Base-by-base conservation (phyloP, 1,139 yeast genomes). In the Magnusiomyces suaveolens region DNA sequence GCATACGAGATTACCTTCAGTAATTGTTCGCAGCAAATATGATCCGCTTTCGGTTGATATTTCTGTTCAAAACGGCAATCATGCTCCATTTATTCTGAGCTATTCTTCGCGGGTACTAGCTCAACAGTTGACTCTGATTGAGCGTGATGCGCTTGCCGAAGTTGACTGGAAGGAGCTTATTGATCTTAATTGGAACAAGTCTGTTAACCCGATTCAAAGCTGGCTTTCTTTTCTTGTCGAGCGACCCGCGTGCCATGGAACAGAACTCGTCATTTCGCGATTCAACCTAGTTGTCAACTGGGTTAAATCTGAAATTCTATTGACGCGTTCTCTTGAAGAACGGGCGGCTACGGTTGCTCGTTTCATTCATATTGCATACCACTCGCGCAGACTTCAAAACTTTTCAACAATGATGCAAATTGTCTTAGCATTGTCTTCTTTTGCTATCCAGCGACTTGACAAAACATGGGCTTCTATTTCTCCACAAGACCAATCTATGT, bases 121-220 rank as follows among this genome's bases (percentile, higher is more conserved):
- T 3, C 78, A 82, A 56, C 97, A 90, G 63, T 75, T 92, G 69
- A 90, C 97, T 0, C 67, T 86, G 53, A 86, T 92, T 60, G 98
- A 92, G 67, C 76, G 83, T 54, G 97, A 90, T 67, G 80, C 90
- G 53, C 69, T 90, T 39, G 79, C 81, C 54, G 96, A 88, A 62
- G 78, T 92, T 49, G 97, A 90, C 67, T 90, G 97, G 97, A 84
- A 83, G 64, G 96, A 88, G 62, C 75, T 90, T 53, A 77, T 90
- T 54, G 94, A 88, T 62, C 72, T 87, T 60, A n/a, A 20, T 20
- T 86, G 95, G 89, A 79, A 79, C 59, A 79, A 79, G 57, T 80
- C 81, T 46, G 71, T 86, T 48, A 61, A 77, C 1, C 84, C 90
- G 0, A 83, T 83, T n/a, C 83, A 82, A 60, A 85, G 94, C 64